These are phyloP conservation scores for Lactifluus echinatus DNA, from an alignment of 768 basidiomycete species.

Conservation along the genomic window DNA sequence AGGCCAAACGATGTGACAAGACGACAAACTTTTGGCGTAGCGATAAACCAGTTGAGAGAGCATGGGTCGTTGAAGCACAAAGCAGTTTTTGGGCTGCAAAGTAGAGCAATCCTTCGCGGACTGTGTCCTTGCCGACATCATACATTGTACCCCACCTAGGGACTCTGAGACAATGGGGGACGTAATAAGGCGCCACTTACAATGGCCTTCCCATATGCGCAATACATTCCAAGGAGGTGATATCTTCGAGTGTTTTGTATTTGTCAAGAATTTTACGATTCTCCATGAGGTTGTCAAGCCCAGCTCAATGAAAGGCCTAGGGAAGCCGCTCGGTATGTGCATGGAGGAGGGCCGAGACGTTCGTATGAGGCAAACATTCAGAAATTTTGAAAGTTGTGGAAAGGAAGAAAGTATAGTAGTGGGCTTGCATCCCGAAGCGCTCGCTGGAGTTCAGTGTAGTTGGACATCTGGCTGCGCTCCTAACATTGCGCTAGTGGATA, in stretches of 20 bases:
- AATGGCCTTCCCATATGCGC: background rate
- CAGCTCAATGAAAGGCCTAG: background rate
- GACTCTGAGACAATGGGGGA: too few species aligned
- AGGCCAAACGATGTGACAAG: background rate
- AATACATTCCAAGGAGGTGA: background rate
- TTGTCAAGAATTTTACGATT: background rate
- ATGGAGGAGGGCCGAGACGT: background rate
- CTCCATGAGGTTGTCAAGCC: background rate
- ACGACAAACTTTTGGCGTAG: too few species aligned
- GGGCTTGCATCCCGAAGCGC: background rate
- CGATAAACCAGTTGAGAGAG: too few species aligned
- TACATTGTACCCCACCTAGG: too few species aligned
- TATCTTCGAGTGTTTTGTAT: background rate
- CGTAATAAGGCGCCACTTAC: too few species aligned
- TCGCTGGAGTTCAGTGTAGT: background rate
- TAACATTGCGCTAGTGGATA: background rate
- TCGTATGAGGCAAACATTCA: background rate
- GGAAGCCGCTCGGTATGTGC: too few species aligned
- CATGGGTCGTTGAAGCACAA: too few species aligned
- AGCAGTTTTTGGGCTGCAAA: too few species aligned
- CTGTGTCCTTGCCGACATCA: too few species aligned
- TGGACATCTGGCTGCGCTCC: too few species aligned
- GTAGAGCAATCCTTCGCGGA: too few species aligned
- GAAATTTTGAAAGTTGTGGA: background rate
- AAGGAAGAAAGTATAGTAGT: background rate